Conservation (phyloP, 2,329 filamentous ascomycete genomes). For the Fusarium sp. region DNA sequence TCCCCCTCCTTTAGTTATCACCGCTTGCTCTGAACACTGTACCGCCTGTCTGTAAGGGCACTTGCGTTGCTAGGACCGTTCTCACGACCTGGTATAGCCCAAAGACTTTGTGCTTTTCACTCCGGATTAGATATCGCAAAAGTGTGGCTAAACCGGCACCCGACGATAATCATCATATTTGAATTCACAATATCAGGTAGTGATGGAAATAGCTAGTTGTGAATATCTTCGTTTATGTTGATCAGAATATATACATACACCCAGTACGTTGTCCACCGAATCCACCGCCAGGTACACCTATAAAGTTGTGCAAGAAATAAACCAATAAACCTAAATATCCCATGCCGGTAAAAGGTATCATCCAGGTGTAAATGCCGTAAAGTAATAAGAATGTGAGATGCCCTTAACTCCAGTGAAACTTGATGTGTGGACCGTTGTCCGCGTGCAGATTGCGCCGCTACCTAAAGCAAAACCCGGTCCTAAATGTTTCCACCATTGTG, state of each 20-base stretch:
- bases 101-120: background rate
- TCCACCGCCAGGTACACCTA: slow-evolving; percentile 11
- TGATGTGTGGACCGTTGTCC: slow-evolving; percentile 36
- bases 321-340: slow-evolving; percentile 31
- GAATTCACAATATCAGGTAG: background rate
- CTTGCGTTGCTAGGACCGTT: background rate
- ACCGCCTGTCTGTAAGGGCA: background rate
- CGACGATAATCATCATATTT: background rate
- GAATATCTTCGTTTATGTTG: slow-evolving; percentile 28
- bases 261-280: slow-evolving; percentile 7
- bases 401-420: slow-evolving; percentile 42
- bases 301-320: slow-evolving; percentile 10
- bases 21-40: slow-evolving; percentile 6
- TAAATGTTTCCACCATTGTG: slow-evolving; percentile 32
- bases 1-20: background rate
- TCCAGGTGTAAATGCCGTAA: slow-evolving; percentile 41
- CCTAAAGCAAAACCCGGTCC: slow-evolving; percentile 29
- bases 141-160: background rate
- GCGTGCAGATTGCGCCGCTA: slow-evolving; percentile 43
- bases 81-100: background rate
- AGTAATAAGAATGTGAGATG: slow-evolving; percentile 32
- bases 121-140: background rate
- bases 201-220: background rate
- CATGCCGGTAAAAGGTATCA: slow-evolving; percentile 43
- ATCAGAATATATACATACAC: slow-evolving; percentile 21